phyloP scores from a whole-genome alignment of 345 rosid genomes.

The Acer campestre region DNA sequence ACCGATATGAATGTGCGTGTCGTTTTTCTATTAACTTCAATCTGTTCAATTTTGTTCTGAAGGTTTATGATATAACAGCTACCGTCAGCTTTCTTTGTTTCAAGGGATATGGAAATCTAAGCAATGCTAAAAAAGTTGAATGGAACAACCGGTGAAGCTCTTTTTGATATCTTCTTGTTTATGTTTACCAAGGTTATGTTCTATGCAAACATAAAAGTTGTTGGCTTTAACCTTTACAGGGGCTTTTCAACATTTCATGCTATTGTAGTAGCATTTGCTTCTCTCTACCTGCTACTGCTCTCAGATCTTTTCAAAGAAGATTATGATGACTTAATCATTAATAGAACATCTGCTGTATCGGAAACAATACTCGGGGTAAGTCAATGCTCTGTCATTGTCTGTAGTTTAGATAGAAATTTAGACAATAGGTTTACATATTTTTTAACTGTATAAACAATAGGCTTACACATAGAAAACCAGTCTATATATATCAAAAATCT shows the following conservation, averaged over 20 bases:
- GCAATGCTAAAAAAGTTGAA: slow-evolving; percentile 56
- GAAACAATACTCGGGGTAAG: slow-evolving; percentile 72
- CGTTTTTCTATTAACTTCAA: slow-evolving; percentile 4
- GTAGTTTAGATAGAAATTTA: neutral
- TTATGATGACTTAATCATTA: slow-evolving; percentile 49
- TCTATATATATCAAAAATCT: neutral
- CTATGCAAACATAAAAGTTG: slow-evolving; percentile 1
- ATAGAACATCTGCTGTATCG: slow-evolving; percentile 56
- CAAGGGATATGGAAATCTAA: slow-evolving; percentile 56
- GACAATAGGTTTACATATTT: neutral
- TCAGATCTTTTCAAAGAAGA: slow-evolving; percentile 64
- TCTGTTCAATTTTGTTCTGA: slow-evolving; percentile 23
- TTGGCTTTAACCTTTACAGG: slow-evolving; percentile 43
- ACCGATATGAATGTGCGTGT: neutral
- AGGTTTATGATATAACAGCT: slow-evolving; percentile 75
- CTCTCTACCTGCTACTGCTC: slow-evolving; percentile 59
- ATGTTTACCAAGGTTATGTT: neutral
- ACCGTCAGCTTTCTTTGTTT: slow-evolving; percentile 50
- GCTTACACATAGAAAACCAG: neutral
- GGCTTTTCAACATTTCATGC: slow-evolving; percentile 93
- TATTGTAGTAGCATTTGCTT: slow-evolving; percentile 55
- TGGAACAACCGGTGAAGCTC: slow-evolving; percentile 75
- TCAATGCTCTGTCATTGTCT: neutral
- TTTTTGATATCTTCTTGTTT: slow-evolving; percentile 12
- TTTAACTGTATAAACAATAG: neutral